phyloP scores from a whole-genome alignment of 495 filamentous ascomycete genomes.

The Daldinia bambusicola region DNA sequence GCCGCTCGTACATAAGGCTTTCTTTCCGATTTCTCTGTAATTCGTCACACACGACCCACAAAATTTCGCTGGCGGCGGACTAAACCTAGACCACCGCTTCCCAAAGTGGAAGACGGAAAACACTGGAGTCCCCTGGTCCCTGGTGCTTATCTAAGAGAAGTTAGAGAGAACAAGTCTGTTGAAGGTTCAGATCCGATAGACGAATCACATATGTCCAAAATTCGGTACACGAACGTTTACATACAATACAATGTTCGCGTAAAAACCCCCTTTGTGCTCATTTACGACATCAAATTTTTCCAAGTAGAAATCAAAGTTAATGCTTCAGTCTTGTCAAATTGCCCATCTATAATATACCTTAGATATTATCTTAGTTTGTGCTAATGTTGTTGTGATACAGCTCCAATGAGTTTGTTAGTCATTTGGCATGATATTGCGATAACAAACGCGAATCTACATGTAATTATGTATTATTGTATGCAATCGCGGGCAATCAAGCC shows the following conservation, averaged over 20 bases:
- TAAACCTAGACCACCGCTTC: neutral
- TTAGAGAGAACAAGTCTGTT: neutral
- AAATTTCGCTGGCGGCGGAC: neutral
- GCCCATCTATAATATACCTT: neutral
- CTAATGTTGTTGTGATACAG: neutral
- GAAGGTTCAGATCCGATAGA: conserved; percentile 3
- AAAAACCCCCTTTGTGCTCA: neutral
- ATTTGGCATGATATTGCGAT: neutral
- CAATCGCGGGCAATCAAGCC: conserved; percentile 3
- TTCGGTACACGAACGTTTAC: neutral
- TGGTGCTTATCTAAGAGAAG: neutral
- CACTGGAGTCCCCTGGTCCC: neutral
- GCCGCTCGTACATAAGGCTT: conserved; percentile 24
- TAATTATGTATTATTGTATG: neutral
- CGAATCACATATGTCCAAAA: neutral
- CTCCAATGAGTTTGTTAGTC: neutral
- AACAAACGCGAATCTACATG: neutral
- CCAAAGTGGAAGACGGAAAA: too few species aligned
- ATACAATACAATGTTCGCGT: neutral
- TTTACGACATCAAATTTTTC: too few species aligned
- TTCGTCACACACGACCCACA: conserved; percentile 34
- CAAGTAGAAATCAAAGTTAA: too few species aligned
- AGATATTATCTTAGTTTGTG: neutral
- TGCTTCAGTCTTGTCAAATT: neutral
- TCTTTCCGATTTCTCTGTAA: conserved; percentile 19